Percentiles rank a stretch among this genome's conserved stretches.
These are phyloP conservation scores for Andrographis paniculata DNA, from an alignment of 305 asterid species.

Conservation along the genomic window DNA sequence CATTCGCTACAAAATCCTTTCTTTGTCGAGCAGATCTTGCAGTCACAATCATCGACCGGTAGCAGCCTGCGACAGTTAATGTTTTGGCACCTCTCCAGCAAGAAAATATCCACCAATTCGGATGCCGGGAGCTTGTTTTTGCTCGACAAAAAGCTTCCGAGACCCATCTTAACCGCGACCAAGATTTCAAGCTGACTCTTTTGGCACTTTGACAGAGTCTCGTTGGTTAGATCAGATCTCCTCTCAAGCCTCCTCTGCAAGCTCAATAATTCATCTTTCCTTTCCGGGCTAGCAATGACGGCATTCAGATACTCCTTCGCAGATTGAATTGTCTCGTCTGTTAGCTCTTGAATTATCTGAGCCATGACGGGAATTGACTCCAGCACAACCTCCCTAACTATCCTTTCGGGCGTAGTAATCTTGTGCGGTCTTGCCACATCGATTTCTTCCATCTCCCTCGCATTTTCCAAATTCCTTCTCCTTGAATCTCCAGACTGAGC, in stretches of 20 bases:
- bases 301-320: constrained; percentile 54
- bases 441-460: constrained; percentile 34
- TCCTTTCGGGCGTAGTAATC: constrained; percentile 61
- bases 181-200: constrained; percentile 66
- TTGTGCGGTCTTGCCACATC: constrained; percentile 35
- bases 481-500: constrained; percentile 50
- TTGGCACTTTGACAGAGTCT: constrained; percentile 69
- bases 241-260: constrained; percentile 72
- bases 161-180: constrained; percentile 70
- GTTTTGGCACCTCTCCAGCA: constrained; percentile 80
- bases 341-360: constrained; percentile 66
- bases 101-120: constrained; percentile 72
- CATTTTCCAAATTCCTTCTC: constrained; percentile 39
- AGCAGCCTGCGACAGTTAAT: constrained; percentile 58
- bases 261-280: constrained; percentile 44
- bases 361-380: constrained; percentile 69
- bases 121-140: constrained; percentile 32
- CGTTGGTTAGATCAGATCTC: constrained; percentile 70
- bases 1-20: constrained; percentile 95
- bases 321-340: constrained; percentile 68
- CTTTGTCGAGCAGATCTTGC: constrained; percentile 79
- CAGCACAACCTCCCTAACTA: constrained; percentile 66
- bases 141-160: constrained; percentile 46
- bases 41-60: constrained; percentile 94
- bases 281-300: constrained; percentile 43